These are phyloP conservation scores for Candida tallmaniae DNA, from an alignment of 805 yeast genomes.

Conservation along the genomic window DNA sequence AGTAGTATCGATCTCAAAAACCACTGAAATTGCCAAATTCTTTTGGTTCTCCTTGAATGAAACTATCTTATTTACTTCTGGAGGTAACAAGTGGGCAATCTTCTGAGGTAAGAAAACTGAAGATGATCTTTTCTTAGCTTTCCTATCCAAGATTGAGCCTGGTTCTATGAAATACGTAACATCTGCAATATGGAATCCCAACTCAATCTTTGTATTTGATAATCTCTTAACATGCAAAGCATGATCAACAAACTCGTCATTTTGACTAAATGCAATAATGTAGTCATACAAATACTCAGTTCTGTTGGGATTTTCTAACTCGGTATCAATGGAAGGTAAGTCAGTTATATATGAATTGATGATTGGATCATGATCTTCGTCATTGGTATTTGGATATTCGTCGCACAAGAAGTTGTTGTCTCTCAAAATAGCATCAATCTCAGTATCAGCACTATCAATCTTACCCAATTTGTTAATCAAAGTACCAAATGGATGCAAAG, in stretches of 20 bases:
- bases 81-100: slow-evolving; percentile 64
- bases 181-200: slow-evolving; percentile 86
- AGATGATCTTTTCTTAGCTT: slow-evolving; percentile 84
- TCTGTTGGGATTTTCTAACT: slow-evolving; percentile 37
- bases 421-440: slow-evolving; percentile 82
- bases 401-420: slow-evolving; percentile 81
- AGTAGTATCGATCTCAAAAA: slow-evolving; percentile 72
- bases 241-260: slow-evolving; percentile 60
- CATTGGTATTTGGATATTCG: slow-evolving; percentile 53
- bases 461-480: slow-evolving; percentile 82
- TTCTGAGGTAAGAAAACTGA: slow-evolving; percentile 85
- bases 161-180: slow-evolving; percentile 65
- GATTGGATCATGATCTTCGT: slow-evolving; percentile 15
- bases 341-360: slow-evolving; percentile 22
- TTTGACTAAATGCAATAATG: slow-evolving; percentile 59
- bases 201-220: slow-evolving; percentile 58
- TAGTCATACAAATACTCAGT: slow-evolving; percentile 55
- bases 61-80: slow-evolving; percentile 51
- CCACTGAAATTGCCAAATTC: slow-evolving; percentile 68
- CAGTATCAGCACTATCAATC: slow-evolving; percentile 70
- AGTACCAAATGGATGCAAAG: slow-evolving; percentile 96
- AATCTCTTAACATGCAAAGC: slow-evolving; percentile 75
- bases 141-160: slow-evolving; percentile 77
- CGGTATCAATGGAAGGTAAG: slow-evolving; percentile 37
- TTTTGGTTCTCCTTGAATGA: slow-evolving; percentile 59